Evolutionary conservation across 2,329 filamentous ascomycete genomes (phyloP).

Genomic region (Neurospora crassa): DNA sequence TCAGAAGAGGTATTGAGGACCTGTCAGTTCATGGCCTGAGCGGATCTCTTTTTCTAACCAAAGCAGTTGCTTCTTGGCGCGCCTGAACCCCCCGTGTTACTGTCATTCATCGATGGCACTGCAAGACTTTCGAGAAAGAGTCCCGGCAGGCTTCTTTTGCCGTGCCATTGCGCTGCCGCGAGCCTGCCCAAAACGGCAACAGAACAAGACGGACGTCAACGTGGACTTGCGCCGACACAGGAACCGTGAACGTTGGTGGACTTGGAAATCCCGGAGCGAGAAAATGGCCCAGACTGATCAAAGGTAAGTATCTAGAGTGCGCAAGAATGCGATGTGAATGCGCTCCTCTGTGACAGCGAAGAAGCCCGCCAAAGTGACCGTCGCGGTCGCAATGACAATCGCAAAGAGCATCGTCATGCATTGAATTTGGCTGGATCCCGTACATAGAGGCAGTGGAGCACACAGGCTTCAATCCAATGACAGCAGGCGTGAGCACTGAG

Average conservation of each 20-base stretch:
- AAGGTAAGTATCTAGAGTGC: neutral
- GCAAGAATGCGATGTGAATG: neutral
- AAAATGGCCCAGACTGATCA: neutral
- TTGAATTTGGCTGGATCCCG: neutral
- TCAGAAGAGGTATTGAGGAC: neutral
- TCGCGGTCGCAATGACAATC: neutral
- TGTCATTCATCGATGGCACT: neutral
- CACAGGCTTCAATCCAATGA: conserved; percentile 1
- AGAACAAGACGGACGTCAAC: neutral
- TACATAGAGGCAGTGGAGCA: neutral
- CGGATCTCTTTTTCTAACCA: neutral
- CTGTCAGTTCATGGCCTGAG: neutral
- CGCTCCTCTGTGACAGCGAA: neutral
- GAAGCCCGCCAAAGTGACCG: neutral
- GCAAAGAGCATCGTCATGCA: neutral
- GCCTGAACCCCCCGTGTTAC: neutral
- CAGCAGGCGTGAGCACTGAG: neutral
- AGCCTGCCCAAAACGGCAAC: neutral
- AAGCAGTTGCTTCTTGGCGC: neutral
- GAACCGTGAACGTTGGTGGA: neutral
- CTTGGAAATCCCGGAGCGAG: neutral
- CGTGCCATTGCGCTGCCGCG: neutral
- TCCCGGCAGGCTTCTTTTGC: neutral
- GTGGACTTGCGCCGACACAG: neutral
- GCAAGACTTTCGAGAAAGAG: neutral